Percentiles rank a stretch among this genome's conserved stretches.
phyloP scores from a whole-genome alignment of 2,329 filamentous ascomycete species.

The Paraphaeosphaeria minitans region DNA sequence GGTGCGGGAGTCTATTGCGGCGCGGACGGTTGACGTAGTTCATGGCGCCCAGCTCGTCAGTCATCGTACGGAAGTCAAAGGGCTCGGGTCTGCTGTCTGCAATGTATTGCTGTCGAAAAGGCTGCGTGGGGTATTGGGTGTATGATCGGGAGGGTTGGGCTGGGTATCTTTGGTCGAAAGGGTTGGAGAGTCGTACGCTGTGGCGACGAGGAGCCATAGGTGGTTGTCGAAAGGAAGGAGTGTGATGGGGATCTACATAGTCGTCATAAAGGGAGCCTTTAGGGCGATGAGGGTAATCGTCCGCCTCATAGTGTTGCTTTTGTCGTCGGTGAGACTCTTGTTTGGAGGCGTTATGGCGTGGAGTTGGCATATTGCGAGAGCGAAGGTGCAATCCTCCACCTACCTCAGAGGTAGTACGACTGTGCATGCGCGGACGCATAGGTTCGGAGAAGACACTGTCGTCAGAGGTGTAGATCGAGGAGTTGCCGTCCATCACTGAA shows the following conservation, averaged over 20 bases:
- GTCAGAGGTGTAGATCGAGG: constrained; percentile 26
- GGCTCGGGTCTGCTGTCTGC: neutral
- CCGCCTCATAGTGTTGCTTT: neutral
- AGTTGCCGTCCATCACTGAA: constrained; percentile 20
- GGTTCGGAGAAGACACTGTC: constrained; percentile 26
- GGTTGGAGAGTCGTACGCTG: constrained; percentile 3
- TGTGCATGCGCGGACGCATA: constrained; percentile 6
- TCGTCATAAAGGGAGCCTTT: constrained; percentile 6
- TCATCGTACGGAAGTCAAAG: neutral
- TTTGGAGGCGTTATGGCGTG: neutral
- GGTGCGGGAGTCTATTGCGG: neutral
- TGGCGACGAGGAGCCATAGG: constrained; percentile 3
- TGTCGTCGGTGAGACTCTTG: neutral
- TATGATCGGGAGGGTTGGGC: constrained; percentile 1
- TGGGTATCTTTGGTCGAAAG: constrained; percentile 2
- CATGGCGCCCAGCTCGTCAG: constrained; percentile 2
- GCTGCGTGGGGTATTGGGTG: neutral
- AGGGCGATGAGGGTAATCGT: constrained; percentile 16
- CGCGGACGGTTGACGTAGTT: constrained; percentile 1
- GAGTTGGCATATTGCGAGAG: constrained; percentile 2
- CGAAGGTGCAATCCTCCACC: constrained; percentile 6
- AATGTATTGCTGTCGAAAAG: neutral
- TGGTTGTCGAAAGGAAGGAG: neutral
- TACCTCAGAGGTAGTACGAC: constrained; percentile 2
- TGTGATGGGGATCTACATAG: constrained; percentile 1